Conservation (phyloP, 306 rosid genomes). For the Quercus gilva region DNA sequence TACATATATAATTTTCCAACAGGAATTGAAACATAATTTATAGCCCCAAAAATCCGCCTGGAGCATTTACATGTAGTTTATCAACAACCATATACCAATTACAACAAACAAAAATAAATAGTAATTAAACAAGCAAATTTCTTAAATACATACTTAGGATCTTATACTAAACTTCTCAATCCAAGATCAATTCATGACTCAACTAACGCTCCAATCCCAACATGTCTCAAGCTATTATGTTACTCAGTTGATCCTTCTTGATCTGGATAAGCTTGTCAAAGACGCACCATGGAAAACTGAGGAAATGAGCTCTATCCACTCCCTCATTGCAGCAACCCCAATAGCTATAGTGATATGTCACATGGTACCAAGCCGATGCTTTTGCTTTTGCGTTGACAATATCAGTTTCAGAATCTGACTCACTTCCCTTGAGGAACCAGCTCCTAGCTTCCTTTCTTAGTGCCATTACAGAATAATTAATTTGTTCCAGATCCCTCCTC, state of each 20-base stretch:
- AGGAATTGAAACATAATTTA: background rate
- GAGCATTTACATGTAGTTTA: background rate
- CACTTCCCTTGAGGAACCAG: slow-evolving; percentile 25
- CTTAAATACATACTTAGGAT: background rate
- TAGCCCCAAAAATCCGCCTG: background rate
- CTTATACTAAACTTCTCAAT: background rate
- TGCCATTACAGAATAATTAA: slow-evolving; percentile 48
- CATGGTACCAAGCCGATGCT: slow-evolving; percentile 56
- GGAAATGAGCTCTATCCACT: slow-evolving; percentile 28
- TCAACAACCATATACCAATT: too few relatives aligned
- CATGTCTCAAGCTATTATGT: background rate
- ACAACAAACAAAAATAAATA: background rate
- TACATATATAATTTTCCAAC: background rate
- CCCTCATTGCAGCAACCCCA: slow-evolving; percentile 37
- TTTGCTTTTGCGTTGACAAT: slow-evolving; percentile 36
- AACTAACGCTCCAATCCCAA: background rate
- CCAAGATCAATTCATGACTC: background rate
- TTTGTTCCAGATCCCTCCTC: slow-evolving; percentile 51
- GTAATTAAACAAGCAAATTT: background rate
- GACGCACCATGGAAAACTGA: slow-evolving; percentile 47
- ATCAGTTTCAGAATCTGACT: background rate
- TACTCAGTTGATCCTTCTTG: slow-evolving; percentile 17
- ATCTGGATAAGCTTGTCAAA: slow-evolving; percentile 25
- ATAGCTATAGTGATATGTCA: slow-evolving; percentile 34
- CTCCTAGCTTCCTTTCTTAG: slow-evolving; percentile 33